Base-by-base conservation (phyloP, 768 basidiomycete species). In the Boletales sp. region DNA sequence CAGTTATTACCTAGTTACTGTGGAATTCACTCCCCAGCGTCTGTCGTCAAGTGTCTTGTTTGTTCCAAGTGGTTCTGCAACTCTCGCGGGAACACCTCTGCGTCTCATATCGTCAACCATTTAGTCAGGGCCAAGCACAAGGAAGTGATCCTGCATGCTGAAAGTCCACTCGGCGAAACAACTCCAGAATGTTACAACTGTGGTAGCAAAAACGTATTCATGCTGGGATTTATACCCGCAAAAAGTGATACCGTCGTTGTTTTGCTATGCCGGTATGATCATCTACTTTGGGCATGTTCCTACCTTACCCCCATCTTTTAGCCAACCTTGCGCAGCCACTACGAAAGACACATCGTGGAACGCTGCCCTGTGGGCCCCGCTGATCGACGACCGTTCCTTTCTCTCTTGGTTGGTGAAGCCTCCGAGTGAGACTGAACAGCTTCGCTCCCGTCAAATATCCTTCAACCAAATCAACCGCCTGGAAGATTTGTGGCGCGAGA, bases 341-440 rank as follows among this genome's bases (percentile, higher is more conserved):
- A 92, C 91, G 15, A 94, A 94, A 65, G 97, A 99, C 66, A 97
- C 98, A 61, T 94, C 92, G 2, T 99, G 97, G 97, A 98, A 99
- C 61, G 89, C 94, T 5, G 79, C 91, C 0, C 83, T 98, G 37
- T 99, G 97, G 97, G 94, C 94, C 10, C 95, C 97, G 12, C 83
- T 99, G 55, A 99, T 99, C 55, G 97, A 99, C 60, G 97, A 99
- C 69, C 84, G 97, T 29, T 93, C 91, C 4, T 99, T 99, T 77
- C 78, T 99, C n/a, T 94, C 94, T 5, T 99, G 97, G 97, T 77
- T 99, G 45, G 95, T 98, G 61, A 97, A 97, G 64, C 89, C 94
- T 11, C 97, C 97, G 2, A 90, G 86, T 59, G 97, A 98, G 73
- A 87, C 89, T 1, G 97, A 99, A 67, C 93, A 97, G 67, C 81